Evolutionary conservation across 2,329 filamentous ascomycete species (phyloP), one percentile per base, ranked within the genome.

Genomic region (Venturiaceae sp.): DNA sequence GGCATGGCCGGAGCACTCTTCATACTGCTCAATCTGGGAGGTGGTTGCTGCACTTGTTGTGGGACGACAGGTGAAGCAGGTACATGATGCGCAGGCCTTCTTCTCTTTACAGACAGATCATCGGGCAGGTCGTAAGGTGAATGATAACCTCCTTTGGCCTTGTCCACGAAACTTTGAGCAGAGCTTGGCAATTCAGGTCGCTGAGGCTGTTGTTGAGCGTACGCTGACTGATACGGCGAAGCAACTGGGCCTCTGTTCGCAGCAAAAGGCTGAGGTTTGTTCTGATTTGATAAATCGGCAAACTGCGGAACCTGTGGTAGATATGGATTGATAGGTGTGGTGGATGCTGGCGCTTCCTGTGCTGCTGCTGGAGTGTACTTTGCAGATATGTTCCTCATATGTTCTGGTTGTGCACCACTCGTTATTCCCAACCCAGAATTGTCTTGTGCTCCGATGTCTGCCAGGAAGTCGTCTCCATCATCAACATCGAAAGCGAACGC

Each of bases 91-190:
- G 67, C 65, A 39, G 68, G 64, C 59, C 75, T 87, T 86, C 70
- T 84, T 79, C 66, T 87, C 28, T 79, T 84, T 64, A 87, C 87
- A 30, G 87, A 82, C 32, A 99, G 81, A 58, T 96, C 92, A 73
- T 94, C 89, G 3, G 94, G 94, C 21, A 99, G 78, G 73, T 99
- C 95, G 66, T 96, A 99, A 0, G 94, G 94, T 21, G 92, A 97
- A 53, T 87, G 82, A 69, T 99, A 99, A 7, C 92, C 92, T 58
- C 89, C 89, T 72, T 95, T 97, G 3, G 90, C 77, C 71, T 95
- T 95, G 28, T 92, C 87, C 5, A 83, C 90, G 71, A 96, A 99
- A 72, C 92, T 97, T 69, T 95, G 84, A 1, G 75, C 70, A 36
- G 70, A 71, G 9, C 53, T 55, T 21, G 59, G 30, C 37, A 41